Evolutionary conservation across 768 basidiomycete species (phyloP).

Genomic region (Termitomyces sp.): DNA sequence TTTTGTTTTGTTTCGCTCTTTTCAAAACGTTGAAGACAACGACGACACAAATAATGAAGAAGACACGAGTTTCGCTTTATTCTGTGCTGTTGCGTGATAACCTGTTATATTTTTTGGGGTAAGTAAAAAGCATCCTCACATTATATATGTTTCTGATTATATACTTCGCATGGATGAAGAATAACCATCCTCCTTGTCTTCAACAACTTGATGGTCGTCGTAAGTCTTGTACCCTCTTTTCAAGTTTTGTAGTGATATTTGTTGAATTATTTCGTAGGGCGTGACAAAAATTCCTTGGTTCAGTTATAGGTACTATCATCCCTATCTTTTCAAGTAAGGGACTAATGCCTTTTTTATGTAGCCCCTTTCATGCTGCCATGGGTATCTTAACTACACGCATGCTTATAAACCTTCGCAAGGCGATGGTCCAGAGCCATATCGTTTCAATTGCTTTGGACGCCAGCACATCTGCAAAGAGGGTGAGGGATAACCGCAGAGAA

Average conservation of each 20-base stretch:
- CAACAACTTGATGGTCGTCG: constrained; percentile 43
- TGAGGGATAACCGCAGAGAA: background rate
- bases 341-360: constrained; percentile 8
- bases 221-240: constrained; percentile 8
- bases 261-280: constrained; percentile 19
- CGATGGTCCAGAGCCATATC: constrained; percentile 11
- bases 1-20: constrained; percentile 34
- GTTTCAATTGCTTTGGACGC: background rate
- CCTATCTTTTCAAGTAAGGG: background rate
- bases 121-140: background rate
- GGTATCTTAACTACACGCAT: constrained; percentile 42
- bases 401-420: constrained; percentile 39
- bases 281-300: constrained; percentile 44
- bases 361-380: constrained; percentile 42
- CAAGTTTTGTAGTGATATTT: background rate
- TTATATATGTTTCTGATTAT: background rate
- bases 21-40: constrained; percentile 26
- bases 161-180: constrained; percentile 15
- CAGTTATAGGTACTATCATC: constrained; percentile 33
- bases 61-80: constrained; percentile 23
- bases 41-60: constrained; percentile 17
- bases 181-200: constrained; percentile 33
- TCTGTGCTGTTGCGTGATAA: constrained; percentile 36
- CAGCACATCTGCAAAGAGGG: background rate
- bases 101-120: constrained; percentile 40